Base-by-base conservation (phyloP, 2,329 filamentous ascomycete species). In the Myriosclerotinia curreyana region DNA sequence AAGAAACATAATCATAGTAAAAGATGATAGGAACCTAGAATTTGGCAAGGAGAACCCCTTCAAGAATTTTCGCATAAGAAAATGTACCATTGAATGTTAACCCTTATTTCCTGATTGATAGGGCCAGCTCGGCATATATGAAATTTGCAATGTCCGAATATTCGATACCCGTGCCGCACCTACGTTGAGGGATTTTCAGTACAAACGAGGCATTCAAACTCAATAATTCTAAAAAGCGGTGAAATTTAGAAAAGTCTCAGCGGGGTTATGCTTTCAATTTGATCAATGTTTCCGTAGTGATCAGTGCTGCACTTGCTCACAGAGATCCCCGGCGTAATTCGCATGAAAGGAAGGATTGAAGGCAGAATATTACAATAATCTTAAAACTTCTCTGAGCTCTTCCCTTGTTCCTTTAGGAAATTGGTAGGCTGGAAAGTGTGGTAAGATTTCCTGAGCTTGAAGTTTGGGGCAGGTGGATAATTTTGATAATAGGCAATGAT, bases 221-320 rank as follows among this genome's bases (percentile, higher is more conserved):
- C 42, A 36, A 46, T 12, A 36, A 46, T 12, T 20, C 4, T 22
- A 11, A 4, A 20, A n/a, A 58, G 55, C 42, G 42, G 42, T 48
- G 55, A 58, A 48, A 48, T 36, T 40, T n/a, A 44, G 25, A 46
- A 20, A 22, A 15, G 7, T 8, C 22, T 17, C 46, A 28, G 22
- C 46, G 22, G 22, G 22, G 46, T 59, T 9, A 48, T 48, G 17
- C 28, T 31, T 31, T 31, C 28, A 31, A 31, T 34, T 48, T 17
- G 14, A 36, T 48, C 17, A 58, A 12, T 48, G 42, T 48, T 34
- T 48, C 8, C 14, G 4, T 48, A 25, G 42, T 31, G 55, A 48
- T 59, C 55, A 48, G 44, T 59, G 42, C 42, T 36, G 55, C 55
- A 59, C 55, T 59, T 36, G 42, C 44, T 48, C 42, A 48, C 42